Evolutionary conservation across 2,329 filamentous ascomycete species (phyloP).

Genomic region (Xylaria polymorpha): DNA sequence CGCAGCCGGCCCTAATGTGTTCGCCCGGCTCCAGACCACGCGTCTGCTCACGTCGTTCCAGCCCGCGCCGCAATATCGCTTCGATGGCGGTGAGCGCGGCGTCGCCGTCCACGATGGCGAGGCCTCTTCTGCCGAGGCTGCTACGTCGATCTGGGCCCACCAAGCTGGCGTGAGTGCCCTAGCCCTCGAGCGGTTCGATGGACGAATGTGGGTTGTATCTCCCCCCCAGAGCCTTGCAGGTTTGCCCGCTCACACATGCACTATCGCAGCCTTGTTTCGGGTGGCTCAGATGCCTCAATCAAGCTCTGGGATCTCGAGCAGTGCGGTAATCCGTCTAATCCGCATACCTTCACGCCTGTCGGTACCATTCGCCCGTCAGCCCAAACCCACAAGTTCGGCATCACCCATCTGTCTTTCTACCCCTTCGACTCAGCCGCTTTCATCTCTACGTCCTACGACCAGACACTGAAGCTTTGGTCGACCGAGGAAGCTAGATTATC

Average conservation of each 20-base stretch:
- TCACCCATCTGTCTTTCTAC: conserved; percentile 82
- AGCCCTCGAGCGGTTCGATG: conserved; percentile 84
- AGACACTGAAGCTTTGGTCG: conserved; percentile 79
- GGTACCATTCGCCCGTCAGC: conserved; percentile 61
- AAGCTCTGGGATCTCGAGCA: conserved; percentile 88
- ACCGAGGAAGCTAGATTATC: conserved; percentile 71
- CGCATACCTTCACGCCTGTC: conserved; percentile 65
- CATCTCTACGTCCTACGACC: conserved; percentile 81
- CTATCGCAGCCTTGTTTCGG: conserved; percentile 75
- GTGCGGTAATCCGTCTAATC: conserved; percentile 57
- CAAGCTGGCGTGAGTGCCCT: conserved; percentile 82
- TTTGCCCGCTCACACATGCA: background rate
- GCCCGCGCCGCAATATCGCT: conserved; percentile 73
- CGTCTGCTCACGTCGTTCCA: conserved; percentile 76
- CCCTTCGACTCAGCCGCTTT: conserved; percentile 82
- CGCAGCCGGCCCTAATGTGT: conserved; percentile 69
- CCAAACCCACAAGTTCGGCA: conserved; percentile 71
- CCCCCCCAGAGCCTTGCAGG: background rate
- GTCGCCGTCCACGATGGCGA: conserved; percentile 47
- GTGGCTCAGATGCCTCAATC: conserved; percentile 85
- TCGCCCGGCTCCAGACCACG: conserved; percentile 74
- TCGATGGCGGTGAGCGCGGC: conserved; percentile 70
- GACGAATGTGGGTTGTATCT: conserved; percentile 69
- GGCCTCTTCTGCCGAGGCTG: conserved; percentile 46
- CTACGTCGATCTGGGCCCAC: conserved; percentile 70